Base-by-base conservation (phyloP, 345 rosid species). In the Hypericum perforatum region DNA sequence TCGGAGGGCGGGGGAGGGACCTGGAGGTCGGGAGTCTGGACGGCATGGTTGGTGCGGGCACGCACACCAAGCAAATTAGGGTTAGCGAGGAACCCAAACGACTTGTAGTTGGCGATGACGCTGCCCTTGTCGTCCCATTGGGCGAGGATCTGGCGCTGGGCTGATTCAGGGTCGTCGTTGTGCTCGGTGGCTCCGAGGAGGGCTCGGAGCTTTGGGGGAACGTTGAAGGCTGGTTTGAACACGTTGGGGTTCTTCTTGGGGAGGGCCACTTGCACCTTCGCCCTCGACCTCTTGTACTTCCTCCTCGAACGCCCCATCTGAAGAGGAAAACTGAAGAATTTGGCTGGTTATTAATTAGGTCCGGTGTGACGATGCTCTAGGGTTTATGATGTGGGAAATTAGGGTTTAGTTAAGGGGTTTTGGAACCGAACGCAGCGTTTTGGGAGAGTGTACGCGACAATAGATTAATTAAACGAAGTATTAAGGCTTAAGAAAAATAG, bases 301-400 rank as follows among this genome's bases (percentile, higher is more conserved):
- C 98, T 78, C 65, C 97, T 79, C 1, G 97, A 92, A 63, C 97
- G 65, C 64, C 95, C 98, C 98, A 92, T 92, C 53, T 22, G n/a
- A 22, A 1, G 32, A 22, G 1, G 2, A 22, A 22, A 4, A 22
- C 2, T 22, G 32, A 22, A 22, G 32, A 22, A 22, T 22, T 22
- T 22, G 32, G 32, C 32, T 22, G 32, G 32, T 22, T 22, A 1
- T 22, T n/a, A n/a, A n/a, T n/a, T n/a, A n/a, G n/a, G n/a, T n/a
- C n/a, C n/a, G n/a, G n/a, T n/a, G n/a, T n/a, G n/a, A n/a, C n/a
- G 32, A 22, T 22, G 32, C 4, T 22, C 4, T 22, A 22, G 32
- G 32, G 32, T 22, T 22, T 22, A 22, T 22, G 32, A 22, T 22
- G 32, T 22, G 32, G 32, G 32, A 4, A 4, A 22, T 22, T 22